phyloP scores from a whole-genome alignment of 352 stramenopile species.

The Globisporangium viniferum region DNA sequence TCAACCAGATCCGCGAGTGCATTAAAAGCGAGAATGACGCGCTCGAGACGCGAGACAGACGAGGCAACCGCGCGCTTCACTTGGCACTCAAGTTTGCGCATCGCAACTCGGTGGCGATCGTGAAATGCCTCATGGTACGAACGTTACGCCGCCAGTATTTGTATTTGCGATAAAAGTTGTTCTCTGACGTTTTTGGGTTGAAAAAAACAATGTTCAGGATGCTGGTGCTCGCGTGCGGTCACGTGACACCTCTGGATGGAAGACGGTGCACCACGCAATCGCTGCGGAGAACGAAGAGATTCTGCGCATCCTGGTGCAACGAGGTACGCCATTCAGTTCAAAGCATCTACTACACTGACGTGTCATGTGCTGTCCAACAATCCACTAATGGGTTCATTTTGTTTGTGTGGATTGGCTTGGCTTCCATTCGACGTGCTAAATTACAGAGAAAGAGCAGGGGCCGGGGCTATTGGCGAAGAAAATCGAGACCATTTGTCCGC shows the following conservation, averaged over 20 bases:
- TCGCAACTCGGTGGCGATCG: slow-evolving; percentile 47
- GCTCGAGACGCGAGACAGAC: slow-evolving; percentile 48
- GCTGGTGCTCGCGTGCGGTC: slow-evolving; percentile 61
- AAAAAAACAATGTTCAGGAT: slow-evolving; percentile 24
- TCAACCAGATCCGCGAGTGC: slow-evolving; percentile 46
- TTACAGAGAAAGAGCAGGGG: slow-evolving; percentile 54
- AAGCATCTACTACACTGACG: not conserved
- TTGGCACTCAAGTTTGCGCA: slow-evolving; percentile 69
- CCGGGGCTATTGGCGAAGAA: slow-evolving; percentile 50
- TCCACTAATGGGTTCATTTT: not conserved
- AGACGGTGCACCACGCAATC: slow-evolving; percentile 60
- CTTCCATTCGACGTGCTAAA: not conserved
- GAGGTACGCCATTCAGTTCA: slow-evolving; percentile 19
- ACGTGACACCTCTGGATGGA: slow-evolving; percentile 56
- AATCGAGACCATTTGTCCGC: slow-evolving; percentile 39
- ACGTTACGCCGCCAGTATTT: too few species aligned
- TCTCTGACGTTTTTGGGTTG: slow-evolving; percentile 2
- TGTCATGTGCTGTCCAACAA: not conserved
- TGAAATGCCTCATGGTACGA: slow-evolving; percentile 51
- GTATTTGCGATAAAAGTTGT: not conserved
- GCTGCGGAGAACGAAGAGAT: slow-evolving; percentile 61
- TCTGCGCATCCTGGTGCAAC: slow-evolving; percentile 45
- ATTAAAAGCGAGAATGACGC: slow-evolving; percentile 25
- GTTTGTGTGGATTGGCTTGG: not conserved
- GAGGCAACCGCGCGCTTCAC: slow-evolving; percentile 62